Evolutionary conservation across 2,329 filamentous ascomycete species (phyloP).

Genomic region (Claviceps humidiphila): DNA sequence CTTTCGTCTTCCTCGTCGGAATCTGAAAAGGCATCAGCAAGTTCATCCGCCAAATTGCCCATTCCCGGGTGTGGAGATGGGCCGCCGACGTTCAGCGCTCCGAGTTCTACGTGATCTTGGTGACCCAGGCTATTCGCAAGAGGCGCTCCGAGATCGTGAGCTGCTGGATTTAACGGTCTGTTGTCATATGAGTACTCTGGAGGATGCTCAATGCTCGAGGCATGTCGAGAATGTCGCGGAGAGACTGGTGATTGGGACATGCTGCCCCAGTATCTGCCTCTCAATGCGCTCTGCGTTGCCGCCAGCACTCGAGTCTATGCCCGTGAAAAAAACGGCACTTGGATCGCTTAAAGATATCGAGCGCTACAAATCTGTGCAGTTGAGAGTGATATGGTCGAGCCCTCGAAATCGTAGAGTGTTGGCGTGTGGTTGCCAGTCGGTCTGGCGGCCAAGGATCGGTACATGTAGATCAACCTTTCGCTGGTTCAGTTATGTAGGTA

Average conservation of each 20-base stretch:
- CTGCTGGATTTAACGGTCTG: constrained; percentile 37
- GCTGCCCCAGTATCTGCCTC: neutral
- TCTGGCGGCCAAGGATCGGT: no score
- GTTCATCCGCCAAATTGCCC: constrained; percentile 69
- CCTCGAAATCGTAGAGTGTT: neutral
- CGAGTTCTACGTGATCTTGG: constrained; percentile 33
- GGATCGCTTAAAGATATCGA: neutral
- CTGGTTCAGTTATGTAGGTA: neutral
- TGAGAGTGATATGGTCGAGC: neutral
- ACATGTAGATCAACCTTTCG: neutral
- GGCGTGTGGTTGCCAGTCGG: neutral
- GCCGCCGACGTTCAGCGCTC: constrained; percentile 29
- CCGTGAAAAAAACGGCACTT: neutral
- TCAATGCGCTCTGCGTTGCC: neutral
- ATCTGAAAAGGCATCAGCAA: constrained; percentile 59
- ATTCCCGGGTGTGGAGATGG: constrained; percentile 41
- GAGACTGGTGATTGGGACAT: constrained; percentile 20
- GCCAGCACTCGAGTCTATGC: neutral
- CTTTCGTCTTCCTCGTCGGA: constrained; percentile 52
- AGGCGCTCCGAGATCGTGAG: constrained; percentile 36
- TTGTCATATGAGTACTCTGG: constrained; percentile 32
- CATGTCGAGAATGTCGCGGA: constrained; percentile 45
- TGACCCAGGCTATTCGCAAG: constrained; percentile 35
- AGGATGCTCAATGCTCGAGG: constrained; percentile 39
- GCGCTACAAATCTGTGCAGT: neutral